These are phyloP conservation scores for Lophium mytilinum DNA, from an alignment of 495 filamentous ascomycete genomes.

Conservation along the genomic window DNA sequence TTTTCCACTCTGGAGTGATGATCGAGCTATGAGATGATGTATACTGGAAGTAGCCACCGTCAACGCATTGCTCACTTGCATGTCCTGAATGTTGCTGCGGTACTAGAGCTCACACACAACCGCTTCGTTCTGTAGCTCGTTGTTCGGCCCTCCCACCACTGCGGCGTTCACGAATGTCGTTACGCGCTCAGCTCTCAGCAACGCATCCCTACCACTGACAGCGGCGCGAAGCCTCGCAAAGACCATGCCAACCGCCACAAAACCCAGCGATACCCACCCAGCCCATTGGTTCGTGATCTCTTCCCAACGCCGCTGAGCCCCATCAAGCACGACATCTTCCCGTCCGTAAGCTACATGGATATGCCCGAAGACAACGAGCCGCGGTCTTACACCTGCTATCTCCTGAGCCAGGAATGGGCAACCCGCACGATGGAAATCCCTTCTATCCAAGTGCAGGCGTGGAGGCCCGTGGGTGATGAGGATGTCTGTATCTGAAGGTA, in stretches of 20 bases:
- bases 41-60: too few relatives aligned
- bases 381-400: conserved; percentile 67
- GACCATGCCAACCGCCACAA: neutral
- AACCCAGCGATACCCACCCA: neutral
- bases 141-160: neutral
- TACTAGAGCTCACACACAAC: neutral
- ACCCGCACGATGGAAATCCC: conserved; percentile 48
- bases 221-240: neutral
- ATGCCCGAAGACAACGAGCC: conserved; percentile 82
- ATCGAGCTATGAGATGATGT: too few relatives aligned
- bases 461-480: conserved; percentile 75
- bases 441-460: conserved; percentile 61
- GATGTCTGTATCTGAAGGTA: conserved; percentile 70
- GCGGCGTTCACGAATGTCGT: conserved; percentile 2
- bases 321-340: conserved; percentile 66
- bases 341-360: conserved; percentile 57
- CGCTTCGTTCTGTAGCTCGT: neutral
- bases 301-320: conserved; percentile 63
- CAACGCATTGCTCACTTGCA: too few relatives aligned
- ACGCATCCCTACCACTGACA: neutral
- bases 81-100: too few relatives aligned
- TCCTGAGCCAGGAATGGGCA: conserved; percentile 66
- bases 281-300: neutral
- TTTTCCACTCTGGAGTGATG: too few relatives aligned
- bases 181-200: neutral